A percentile compares a stretch with the other conserved stretches of the same genome.
Evolutionary conservation across 345 rosid species (phyloP).

Genomic region (Alliaria petiolata): DNA sequence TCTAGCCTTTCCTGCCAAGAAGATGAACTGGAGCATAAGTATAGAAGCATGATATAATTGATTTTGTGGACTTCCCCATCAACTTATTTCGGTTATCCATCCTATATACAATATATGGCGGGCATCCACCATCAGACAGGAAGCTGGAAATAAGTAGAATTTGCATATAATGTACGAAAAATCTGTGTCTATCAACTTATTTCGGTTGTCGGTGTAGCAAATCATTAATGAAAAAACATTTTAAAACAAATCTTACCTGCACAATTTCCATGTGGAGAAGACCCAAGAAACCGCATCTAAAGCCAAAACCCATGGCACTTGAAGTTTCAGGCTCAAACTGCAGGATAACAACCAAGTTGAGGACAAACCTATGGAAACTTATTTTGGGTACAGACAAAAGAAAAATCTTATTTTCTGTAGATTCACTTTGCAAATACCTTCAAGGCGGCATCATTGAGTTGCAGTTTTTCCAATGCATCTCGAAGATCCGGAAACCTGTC

Average conservation of each 20-base stretch:
- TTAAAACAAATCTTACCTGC: conserved; percentile 53
- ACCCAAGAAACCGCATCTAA: conserved; percentile 97
- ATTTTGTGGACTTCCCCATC: background rate
- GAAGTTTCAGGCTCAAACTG: conserved; percentile 99
- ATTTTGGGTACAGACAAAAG: background rate
- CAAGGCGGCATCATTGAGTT: conserved; percentile 95
- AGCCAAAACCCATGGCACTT: conserved; percentile 99
- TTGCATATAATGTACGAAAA: background rate
- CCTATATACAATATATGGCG: background rate
- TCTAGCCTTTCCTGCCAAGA: conserved; percentile 91
- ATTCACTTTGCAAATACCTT: conserved; percentile 47
- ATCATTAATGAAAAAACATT: background rate
- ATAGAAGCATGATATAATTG: background rate
- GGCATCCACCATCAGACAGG: background rate
- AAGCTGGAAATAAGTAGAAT: background rate
- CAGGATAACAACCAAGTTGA: conserved; percentile 28
- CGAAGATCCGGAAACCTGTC: conserved; percentile 88
- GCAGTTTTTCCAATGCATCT: conserved; percentile 95
- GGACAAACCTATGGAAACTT: background rate
- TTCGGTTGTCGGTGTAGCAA: background rate
- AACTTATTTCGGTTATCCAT: background rate
- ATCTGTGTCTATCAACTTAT: background rate
- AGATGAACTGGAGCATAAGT: conserved; percentile 13
- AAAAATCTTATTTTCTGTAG: background rate
- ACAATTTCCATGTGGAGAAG: conserved; percentile 99